Percentiles rank a stretch among this genome's conserved stretches.
These are phyloP conservation scores for Schoenoplectus tabernaemontani DNA, from an alignment of 202 grass and related monocot genomes.

Conservation along the genomic window DNA sequence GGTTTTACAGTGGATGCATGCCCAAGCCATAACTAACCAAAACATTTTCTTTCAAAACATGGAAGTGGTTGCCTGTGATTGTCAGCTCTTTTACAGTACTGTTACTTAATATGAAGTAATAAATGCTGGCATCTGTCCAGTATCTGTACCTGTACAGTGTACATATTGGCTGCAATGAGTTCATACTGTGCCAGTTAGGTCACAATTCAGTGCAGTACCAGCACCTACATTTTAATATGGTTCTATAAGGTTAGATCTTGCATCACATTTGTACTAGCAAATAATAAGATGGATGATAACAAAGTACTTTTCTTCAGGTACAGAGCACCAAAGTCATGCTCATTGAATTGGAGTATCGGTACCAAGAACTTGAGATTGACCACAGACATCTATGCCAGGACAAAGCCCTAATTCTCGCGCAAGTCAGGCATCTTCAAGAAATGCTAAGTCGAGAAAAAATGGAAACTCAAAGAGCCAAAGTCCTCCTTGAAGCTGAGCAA, in stretches of 20 bases:
- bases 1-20: constrained; percentile 1
- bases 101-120: background rate
- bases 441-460: constrained; percentile 33
- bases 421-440: constrained; percentile 35
- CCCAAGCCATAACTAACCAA: background rate
- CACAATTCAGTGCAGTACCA: background rate
- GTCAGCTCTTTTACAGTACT: background rate
- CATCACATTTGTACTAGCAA: background rate
- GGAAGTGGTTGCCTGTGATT: background rate
- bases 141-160: background rate
- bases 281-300: background rate
- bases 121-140: background rate
- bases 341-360: constrained; percentile 50
- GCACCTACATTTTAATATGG: background rate
- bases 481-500: constrained; percentile 50
- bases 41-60: background rate
- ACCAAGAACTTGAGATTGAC: constrained; percentile 50
- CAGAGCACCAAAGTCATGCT: constrained; percentile 41
- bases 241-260: background rate
- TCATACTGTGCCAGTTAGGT: background rate
- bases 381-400: constrained; percentile 53
- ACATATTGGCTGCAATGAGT: background rate
- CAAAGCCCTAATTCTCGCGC: constrained; percentile 29
- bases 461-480: constrained; percentile 35
- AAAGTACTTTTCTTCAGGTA: constrained; percentile 38